phyloP scores from a whole-genome alignment of 257 asterid species.

The Fraxinus pennsylvanica region DNA sequence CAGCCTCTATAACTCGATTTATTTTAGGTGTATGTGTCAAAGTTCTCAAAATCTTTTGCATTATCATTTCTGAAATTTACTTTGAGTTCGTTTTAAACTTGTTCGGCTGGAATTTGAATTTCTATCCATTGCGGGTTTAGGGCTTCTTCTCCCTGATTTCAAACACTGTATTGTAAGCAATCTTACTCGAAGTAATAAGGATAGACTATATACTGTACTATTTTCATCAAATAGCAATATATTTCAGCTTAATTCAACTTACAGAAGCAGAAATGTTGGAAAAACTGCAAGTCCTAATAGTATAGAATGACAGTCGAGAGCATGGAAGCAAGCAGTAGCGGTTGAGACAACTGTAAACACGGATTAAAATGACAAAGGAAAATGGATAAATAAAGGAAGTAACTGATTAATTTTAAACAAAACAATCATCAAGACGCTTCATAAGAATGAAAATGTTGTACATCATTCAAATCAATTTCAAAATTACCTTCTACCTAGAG shows the following conservation, averaged over 20 bases:
- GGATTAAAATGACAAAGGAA: no score
- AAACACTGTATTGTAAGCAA: no score
- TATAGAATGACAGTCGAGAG: not conserved
- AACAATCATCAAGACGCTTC: no score
- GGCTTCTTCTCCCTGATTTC: not conserved
- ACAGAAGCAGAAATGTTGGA: not conserved
- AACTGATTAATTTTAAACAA: no score
- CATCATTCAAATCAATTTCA: no score
- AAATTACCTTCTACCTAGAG: no score
- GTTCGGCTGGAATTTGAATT: not conserved
- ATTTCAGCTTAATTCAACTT: not conserved
- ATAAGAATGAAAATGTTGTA: no score
- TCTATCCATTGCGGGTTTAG: not conserved
- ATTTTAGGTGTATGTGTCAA: constrained; percentile 5
- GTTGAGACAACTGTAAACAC: no score
- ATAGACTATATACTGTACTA: not conserved
- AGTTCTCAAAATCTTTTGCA: not conserved
- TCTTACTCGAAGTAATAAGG: no score
- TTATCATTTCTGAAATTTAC: not conserved
- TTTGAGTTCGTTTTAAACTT: not conserved
- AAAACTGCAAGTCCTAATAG: no score
- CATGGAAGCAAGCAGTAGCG: no score
- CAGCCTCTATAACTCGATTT: constrained; percentile 30
- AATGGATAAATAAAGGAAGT: no score
- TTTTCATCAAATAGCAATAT: not conserved